A percentile compares a stretch with the other conserved stretches of the same genome.
These are phyloP conservation scores for Phytophthora brassicae DNA, from an alignment of 352 stramenopile genomes.

Conservation along the genomic window DNA sequence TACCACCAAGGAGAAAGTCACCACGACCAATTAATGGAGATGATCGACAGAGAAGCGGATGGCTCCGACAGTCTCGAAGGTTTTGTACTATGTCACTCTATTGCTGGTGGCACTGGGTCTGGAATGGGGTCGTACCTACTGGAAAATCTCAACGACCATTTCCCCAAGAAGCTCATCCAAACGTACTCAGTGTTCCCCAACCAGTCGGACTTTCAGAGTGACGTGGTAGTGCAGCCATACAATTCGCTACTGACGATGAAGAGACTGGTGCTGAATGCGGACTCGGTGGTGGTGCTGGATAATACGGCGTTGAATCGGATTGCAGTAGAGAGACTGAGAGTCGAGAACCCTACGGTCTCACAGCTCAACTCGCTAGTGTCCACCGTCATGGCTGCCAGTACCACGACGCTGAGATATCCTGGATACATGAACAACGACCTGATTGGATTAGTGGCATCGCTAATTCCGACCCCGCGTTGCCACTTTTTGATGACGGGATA, in stretches of 20 bases:
- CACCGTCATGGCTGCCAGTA: slow-evolving; percentile 99
- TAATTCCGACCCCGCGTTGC: slow-evolving; percentile 98
- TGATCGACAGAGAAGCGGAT: slow-evolving; percentile 99
- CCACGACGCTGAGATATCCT: slow-evolving; percentile 96
- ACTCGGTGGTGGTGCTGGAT: slow-evolving; percentile 99
- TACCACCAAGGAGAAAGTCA: slow-evolving; percentile 93
- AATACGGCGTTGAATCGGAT: slow-evolving; percentile 99
- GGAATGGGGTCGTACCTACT: slow-evolving; percentile 99
- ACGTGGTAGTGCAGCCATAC: slow-evolving; percentile 99
- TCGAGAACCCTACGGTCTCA: slow-evolving; percentile 96
- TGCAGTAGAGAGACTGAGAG: slow-evolving; percentile 93
- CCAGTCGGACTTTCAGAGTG: slow-evolving; percentile 90
- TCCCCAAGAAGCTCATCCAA: slow-evolving; percentile 99
- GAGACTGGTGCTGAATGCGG: slow-evolving; percentile 97
- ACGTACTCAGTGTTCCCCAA: slow-evolving; percentile 99
- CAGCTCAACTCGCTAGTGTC: slow-evolving; percentile 98
- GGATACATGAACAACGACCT: slow-evolving; percentile 99
- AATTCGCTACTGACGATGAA: slow-evolving; percentile 99
- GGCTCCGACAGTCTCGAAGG: slow-evolving; percentile 95
- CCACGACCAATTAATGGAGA: slow-evolving; percentile 98
- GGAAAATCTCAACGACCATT: slow-evolving; percentile 99
- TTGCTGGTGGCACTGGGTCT: slow-evolving; percentile 98
- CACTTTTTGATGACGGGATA: slow-evolving; percentile 99
- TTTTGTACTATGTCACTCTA: slow-evolving; percentile 99
- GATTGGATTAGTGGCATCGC: slow-evolving; percentile 96